Base-by-base conservation (phyloP, 768 basidiomycete species). In the Leccinum sublutescens region DNA sequence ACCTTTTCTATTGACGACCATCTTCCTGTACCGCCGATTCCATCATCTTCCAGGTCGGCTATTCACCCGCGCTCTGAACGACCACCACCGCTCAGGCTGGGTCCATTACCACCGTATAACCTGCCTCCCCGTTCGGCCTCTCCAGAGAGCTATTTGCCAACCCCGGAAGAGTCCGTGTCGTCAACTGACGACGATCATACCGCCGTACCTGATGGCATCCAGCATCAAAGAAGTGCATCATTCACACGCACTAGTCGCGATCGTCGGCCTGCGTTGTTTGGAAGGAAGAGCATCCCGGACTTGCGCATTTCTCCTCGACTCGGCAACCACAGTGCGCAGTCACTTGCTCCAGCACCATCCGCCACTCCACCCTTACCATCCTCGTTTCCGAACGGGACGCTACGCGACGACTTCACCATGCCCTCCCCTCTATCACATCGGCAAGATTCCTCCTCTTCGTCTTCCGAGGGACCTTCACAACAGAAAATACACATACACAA, bases 211-310 rank as follows among this genome's bases (percentile, higher is more conserved):
- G 58, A 62, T 56, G 53, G 57, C 33, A 65, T 55, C 57, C 69
- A 75, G 50, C 85, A 83, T 65, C 76, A 73, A 43, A 77, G 82
- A 31, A 79, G 81, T 68, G 78, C 85, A 60, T 85, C 85, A 12
- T 78, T 78, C 64, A 81, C 76, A 55, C 77, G 67, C 45, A 79
- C 71, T 62, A 68, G 68, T 54, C 74, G 63, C 61, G 69, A 76
- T 60, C 70, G 68, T 38, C 77, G 75, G 55, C 67, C 70, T 50
- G 76, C 74, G 12, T 69, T 86, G 31, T 66, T 74, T 2, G 78
- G 78, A 34, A 95, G 93, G 78, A 91, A 95, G 74, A 94, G 92
- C 58, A 78, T 96, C 57, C 94, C 95, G 7, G 93, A 97, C 68
- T 77, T 96, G 50, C 82, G 89, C 27, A 83, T 75, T 15, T 76